Percentiles rank a stretch among this genome's conserved stretches.
phyloP scores from a whole-genome alignment of 306 rosid species.

The Medicago arabica region DNA sequence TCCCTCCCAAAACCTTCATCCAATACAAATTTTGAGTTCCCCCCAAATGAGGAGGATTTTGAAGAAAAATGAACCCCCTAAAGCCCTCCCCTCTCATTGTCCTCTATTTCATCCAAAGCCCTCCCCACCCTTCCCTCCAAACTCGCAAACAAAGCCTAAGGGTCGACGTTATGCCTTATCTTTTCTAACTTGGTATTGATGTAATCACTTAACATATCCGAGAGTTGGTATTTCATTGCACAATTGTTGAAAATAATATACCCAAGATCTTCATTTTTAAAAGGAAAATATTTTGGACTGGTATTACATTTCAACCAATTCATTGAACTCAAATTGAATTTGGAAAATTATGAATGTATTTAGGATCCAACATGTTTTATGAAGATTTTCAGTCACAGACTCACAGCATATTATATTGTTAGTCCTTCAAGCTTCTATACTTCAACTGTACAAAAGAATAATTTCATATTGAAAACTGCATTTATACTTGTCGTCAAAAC shows the following conservation, averaged over 20 bases:
- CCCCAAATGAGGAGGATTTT: no score
- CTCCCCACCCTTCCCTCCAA: no score
- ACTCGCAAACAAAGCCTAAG: background rate
- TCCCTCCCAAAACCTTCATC: no score
- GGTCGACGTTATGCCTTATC: background rate
- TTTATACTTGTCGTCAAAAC: constrained; percentile 9
- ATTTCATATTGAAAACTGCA: constrained; percentile 26
- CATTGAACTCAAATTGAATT: constrained; percentile 23
- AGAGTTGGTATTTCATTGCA: background rate
- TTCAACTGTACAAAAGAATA: background rate
- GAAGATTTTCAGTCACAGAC: constrained; percentile 13
- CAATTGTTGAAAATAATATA: background rate
- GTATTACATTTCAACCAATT: constrained; percentile 11
- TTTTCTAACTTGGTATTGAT: background rate
- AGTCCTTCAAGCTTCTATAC: constrained; percentile 30
- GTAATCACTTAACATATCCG: background rate
- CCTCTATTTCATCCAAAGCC: no score
- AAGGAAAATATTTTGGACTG: constrained; percentile 8
- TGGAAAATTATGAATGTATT: background rate
- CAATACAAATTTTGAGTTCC: no score
- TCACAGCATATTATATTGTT: background rate
- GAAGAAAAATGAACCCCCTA: no score
- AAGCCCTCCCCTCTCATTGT: no score
- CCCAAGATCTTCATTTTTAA: background rate
- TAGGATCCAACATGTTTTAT: constrained; percentile 9